Conservation (phyloP, 2,329 filamentous ascomycete genomes). For the Arthrobotrys sinensis region DNA sequence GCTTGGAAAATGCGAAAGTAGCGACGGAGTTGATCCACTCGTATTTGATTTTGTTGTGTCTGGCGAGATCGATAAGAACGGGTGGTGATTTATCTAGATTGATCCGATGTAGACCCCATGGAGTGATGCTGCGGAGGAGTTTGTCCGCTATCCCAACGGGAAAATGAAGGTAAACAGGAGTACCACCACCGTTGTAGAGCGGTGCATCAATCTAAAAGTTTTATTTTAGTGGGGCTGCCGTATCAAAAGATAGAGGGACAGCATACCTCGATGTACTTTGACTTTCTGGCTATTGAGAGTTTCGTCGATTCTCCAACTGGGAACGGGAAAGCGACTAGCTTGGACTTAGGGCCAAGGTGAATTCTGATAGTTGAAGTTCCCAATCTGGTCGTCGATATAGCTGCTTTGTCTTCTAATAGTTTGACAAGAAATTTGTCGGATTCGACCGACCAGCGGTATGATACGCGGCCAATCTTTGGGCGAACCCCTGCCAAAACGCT, state of each 20-base stretch:
- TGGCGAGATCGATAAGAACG: conserved; percentile 38
- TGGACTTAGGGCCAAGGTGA: conserved; percentile 13
- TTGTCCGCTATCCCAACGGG: conserved; percentile 13
- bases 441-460: conserved; percentile 32
- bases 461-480: not conserved
- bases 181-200: not conserved
- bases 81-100: conserved; percentile 53
- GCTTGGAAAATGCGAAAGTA: conserved; percentile 59
- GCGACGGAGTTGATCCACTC: conserved; percentile 50
- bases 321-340: conserved; percentile 26
- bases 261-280: conserved; percentile 43
- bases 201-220: conserved; percentile 15
- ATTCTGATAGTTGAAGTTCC: conserved; percentile 8
- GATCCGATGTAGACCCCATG: conserved; percentile 37
- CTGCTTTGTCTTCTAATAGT: conserved; percentile 30
- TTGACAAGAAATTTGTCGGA: conserved; percentile 14
- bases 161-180: conserved; percentile 14
- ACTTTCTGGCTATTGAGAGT: conserved; percentile 36
- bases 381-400: not conserved
- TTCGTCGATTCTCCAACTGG: conserved; percentile 14
- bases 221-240: not conserved
- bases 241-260: not conserved
- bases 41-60: conserved; percentile 4
- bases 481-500: not conserved
- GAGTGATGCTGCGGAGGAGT: not conserved